phyloP scores from a whole-genome alignment of 257 asterid genomes.

The Echium plantagineum region DNA sequence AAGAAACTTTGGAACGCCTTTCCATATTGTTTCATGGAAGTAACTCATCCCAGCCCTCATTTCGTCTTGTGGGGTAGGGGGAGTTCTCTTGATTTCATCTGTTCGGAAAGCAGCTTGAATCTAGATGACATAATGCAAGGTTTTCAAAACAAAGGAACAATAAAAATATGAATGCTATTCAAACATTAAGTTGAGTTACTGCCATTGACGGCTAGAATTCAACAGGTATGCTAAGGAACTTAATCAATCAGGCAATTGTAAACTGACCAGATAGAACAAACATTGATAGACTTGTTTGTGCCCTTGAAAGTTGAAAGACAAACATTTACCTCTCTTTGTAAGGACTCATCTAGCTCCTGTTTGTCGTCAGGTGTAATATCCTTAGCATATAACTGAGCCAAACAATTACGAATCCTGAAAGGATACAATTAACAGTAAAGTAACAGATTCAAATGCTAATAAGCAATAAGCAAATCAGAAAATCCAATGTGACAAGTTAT shows the following conservation, averaged over 20 bases:
- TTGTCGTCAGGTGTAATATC: slow-evolving; percentile 43
- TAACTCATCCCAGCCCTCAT: slow-evolving; percentile 56
- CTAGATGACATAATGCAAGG: slow-evolving; percentile 6
- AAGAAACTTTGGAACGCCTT: slow-evolving; percentile 40
- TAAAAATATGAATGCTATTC: too few species aligned
- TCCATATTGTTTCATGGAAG: slow-evolving; percentile 47
- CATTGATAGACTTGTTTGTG: too few species aligned
- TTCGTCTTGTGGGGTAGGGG: slow-evolving; percentile 49
- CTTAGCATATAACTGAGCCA: slow-evolving; percentile 37
- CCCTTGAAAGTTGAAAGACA: neutral
- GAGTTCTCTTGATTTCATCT: slow-evolving; percentile 41
- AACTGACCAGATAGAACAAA: too few species aligned
- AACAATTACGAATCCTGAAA: slow-evolving; percentile 33
- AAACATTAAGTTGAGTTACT: neutral
- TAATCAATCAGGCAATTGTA: too few species aligned
- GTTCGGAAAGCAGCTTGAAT: slow-evolving; percentile 52
- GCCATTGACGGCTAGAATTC: neutral
- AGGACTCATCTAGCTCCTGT: slow-evolving; percentile 42
- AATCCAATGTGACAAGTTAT: neutral
- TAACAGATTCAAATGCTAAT: too few species aligned
- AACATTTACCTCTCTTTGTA: slow-evolving; percentile 36
- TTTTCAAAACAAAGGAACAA: too few species aligned
- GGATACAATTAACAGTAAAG: neutral
- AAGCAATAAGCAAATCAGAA: too few species aligned
- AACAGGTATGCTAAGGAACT: neutral